phyloP scores from a whole-genome alignment of 192 early-diverging fungal genomes.

The Linderina pennispora region DNA sequence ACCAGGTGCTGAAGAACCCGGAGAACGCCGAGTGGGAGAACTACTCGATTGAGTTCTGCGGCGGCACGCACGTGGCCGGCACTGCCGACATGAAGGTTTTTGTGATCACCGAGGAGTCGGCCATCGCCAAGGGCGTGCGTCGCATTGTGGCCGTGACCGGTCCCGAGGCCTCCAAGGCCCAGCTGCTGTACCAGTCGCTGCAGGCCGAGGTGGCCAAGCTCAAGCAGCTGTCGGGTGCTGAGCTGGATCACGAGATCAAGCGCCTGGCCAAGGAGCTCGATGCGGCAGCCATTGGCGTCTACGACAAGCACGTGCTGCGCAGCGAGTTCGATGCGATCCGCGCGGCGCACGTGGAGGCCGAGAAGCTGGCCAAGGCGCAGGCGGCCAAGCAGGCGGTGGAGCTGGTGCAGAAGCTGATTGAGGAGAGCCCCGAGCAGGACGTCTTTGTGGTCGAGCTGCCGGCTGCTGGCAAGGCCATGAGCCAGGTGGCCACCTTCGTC shows the following conservation, averaged over 20 bases:
- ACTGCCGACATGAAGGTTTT: constrained; percentile 88
- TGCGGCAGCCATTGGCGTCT: constrained; percentile 67
- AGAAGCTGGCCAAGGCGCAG: constrained; percentile 82
- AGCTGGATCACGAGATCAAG: constrained; percentile 78
- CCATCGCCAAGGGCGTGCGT: constrained; percentile 94
- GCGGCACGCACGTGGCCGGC: constrained; percentile 90
- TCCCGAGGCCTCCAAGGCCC: constrained; percentile 76
- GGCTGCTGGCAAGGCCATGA: constrained; percentile 80
- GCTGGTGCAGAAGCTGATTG: constrained; percentile 66
- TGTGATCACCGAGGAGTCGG: constrained; percentile 80
- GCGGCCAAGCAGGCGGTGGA: constrained; percentile 80
- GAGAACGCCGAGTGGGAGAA: constrained; percentile 73
- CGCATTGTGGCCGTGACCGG: constrained; percentile 93
- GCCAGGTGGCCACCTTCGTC: constrained; percentile 67
- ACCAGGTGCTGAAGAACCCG: constrained; percentile 77
- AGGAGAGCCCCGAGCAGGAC: constrained; percentile 51
- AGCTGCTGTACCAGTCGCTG: constrained; percentile 64
- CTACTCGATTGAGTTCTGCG: constrained; percentile 94
- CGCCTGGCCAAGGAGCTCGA: constrained; percentile 74
- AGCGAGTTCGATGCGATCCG: constrained; percentile 66
- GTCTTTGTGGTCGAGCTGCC: constrained; percentile 52
- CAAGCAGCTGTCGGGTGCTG: constrained; percentile 48
- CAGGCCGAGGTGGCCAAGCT: constrained; percentile 57
- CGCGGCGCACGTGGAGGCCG: constrained; percentile 80
- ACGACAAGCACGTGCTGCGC: constrained; percentile 70